Conservation (phyloP, 306 rosid species). For the Neltuma alba region DNA sequence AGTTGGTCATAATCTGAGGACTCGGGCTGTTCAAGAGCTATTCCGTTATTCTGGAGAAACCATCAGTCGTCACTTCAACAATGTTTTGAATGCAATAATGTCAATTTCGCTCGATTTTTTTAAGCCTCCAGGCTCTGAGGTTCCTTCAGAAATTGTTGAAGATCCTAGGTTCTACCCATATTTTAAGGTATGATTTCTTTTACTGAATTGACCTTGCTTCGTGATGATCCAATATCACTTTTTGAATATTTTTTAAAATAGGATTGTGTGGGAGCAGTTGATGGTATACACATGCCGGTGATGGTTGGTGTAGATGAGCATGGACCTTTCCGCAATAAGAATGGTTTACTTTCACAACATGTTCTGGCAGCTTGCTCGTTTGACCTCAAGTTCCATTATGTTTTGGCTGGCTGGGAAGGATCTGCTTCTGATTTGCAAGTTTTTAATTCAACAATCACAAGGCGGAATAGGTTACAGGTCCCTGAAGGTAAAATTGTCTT, state of each 20-base stretch:
- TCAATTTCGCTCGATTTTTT: constrained; percentile 77
- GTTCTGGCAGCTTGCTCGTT: constrained; percentile 89
- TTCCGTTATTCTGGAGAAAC: constrained; percentile 92
- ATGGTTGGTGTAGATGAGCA: constrained; percentile 93
- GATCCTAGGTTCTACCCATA: constrained; percentile 87
- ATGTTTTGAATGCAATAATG: constrained; percentile 82
- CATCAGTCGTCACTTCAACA: constrained; percentile 90
- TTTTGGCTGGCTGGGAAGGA: constrained; percentile 99
- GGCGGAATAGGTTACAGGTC: constrained; percentile 69
- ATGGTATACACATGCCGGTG: constrained; percentile 82
- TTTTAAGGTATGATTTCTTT: constrained; percentile 62
- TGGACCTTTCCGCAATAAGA: constrained; percentile 93
- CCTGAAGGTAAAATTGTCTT: constrained; percentile 69
- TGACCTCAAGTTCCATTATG: constrained; percentile 86
- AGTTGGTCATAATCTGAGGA: constrained; percentile 81
- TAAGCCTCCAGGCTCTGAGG: constrained; percentile 61
- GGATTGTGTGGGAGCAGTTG: constrained; percentile 90
- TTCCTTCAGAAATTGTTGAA: constrained; percentile 57
- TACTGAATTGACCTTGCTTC: constrained; percentile 29
- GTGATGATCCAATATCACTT: constrained; percentile 32
- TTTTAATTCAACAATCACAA: constrained; percentile 74
- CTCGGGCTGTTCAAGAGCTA: constrained; percentile 88
- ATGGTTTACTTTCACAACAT: constrained; percentile 81
- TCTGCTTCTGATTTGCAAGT: constrained; percentile 86
- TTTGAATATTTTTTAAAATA: constrained; percentile 34